Evolutionary conservation across 2,329 filamentous ascomycete genomes (phyloP).

Genomic region (Cercospora sesami): DNA sequence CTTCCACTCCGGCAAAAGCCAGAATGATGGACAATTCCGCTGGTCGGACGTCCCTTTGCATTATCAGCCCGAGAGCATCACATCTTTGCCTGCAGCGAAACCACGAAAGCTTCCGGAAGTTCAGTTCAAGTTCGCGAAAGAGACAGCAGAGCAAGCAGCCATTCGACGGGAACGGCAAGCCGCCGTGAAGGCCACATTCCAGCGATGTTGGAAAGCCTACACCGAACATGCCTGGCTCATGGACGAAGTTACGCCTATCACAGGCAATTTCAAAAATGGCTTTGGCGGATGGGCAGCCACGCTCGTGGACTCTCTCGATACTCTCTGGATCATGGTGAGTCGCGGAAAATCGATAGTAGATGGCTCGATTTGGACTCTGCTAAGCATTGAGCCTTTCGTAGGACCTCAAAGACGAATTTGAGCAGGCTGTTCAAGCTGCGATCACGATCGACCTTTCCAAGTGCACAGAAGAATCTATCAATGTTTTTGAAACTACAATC

Average conservation of each 20-base stretch:
- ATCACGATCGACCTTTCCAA: constrained; percentile 47
- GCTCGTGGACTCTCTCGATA: constrained; percentile 37
- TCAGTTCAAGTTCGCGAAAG: constrained; percentile 44
- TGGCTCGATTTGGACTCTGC: constrained; percentile 40
- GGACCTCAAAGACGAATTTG: constrained; percentile 49
- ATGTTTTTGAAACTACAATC: constrained; percentile 54
- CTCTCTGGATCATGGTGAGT: constrained; percentile 19
- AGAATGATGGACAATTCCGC: constrained; percentile 34
- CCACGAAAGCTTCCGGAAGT: constrained; percentile 45
- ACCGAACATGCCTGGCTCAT: constrained; percentile 50
- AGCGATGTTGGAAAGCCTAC: constrained; percentile 49
- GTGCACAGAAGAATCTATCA: constrained; percentile 43
- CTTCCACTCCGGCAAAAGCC: constrained; percentile 19
- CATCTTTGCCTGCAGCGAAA: constrained; percentile 42
- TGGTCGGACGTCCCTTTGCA: constrained; percentile 46
- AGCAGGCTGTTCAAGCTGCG: constrained; percentile 47
- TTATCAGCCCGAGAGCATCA: constrained; percentile 42
- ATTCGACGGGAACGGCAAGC: constrained; percentile 40
- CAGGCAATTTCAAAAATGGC: constrained; percentile 42
- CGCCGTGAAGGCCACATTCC: constrained; percentile 46
- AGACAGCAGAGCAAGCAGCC: constrained; percentile 36
- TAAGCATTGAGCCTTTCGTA: constrained; percentile 47
- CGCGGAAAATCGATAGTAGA: constrained; percentile 35
- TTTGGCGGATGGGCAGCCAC: constrained; percentile 53
- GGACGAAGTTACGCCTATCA: constrained; percentile 51